phyloP scores from a whole-genome alignment of 2,329 filamentous ascomycete genomes.

The Colletotrichum simmondsii region DNA sequence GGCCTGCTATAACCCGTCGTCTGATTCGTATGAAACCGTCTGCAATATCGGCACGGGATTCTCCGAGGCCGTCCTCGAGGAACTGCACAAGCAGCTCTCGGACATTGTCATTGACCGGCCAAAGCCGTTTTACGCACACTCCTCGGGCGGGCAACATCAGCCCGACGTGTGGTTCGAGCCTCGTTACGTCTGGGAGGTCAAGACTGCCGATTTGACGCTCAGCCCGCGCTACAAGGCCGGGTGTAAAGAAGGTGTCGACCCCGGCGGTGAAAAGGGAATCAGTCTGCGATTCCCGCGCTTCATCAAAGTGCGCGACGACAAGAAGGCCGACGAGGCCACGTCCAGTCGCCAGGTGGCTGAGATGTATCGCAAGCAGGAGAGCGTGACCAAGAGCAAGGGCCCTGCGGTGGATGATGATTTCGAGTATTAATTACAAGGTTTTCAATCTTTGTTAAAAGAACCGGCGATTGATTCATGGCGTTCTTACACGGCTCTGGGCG shows the following conservation, averaged over 20 bases:
- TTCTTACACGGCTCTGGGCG: background rate
- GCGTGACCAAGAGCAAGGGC: constrained; percentile 85
- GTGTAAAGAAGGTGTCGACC: constrained; percentile 80
- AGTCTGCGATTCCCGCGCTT: constrained; percentile 92
- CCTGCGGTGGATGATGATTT: constrained; percentile 95
- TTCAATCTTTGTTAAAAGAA: background rate
- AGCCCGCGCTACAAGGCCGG: constrained; percentile 95
- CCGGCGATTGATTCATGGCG: constrained; percentile 1
- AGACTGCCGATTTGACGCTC: constrained; percentile 93
- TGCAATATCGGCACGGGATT: constrained; percentile 99
- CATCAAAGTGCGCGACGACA: constrained; percentile 92
- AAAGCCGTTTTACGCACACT: constrained; percentile 95
- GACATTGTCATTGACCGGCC: constrained; percentile 85
- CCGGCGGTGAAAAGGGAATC: constrained; percentile 79
- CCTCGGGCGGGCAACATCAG: constrained; percentile 86
- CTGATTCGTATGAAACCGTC: constrained; percentile 90
- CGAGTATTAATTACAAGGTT: constrained; percentile 76
- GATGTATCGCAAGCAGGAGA: constrained; percentile 97
- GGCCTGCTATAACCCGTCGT: constrained; percentile 86
- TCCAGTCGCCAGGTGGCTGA: constrained; percentile 87
- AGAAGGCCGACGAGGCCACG: constrained; percentile 93
- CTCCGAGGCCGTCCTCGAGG: constrained; percentile 91
- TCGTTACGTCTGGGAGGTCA: constrained; percentile 95
- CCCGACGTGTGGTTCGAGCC: constrained; percentile 99
- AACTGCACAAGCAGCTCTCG: constrained; percentile 80